Percentiles rank a stretch among this genome's conserved stretches.
These are phyloP conservation scores for Penicillium cosmopolitanum DNA, from an alignment of 495 filamentous ascomycete genomes.

Conservation along the genomic window DNA sequence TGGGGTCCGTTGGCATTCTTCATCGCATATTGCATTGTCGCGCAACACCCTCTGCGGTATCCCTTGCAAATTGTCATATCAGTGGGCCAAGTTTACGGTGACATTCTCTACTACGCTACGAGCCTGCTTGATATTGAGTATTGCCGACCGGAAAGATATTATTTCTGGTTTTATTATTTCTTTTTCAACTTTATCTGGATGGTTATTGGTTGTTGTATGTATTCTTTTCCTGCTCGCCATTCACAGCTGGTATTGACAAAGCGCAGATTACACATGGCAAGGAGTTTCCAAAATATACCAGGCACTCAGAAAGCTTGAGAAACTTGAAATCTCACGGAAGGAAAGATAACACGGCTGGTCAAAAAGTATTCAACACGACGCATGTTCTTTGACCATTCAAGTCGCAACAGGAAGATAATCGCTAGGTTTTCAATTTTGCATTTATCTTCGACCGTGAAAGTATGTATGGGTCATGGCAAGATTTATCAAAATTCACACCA, in stretches of 20 bases:
- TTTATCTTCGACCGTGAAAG: too few species aligned
- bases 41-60: constrained; percentile 60
- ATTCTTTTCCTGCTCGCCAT: not conserved
- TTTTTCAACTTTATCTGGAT: constrained; percentile 8
- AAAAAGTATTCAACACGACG: too few species aligned
- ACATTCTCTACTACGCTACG: constrained; percentile 78
- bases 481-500: too few species aligned
- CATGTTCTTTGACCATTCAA: too few species aligned
- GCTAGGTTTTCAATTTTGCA: too few species aligned
- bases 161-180: constrained; percentile 6
- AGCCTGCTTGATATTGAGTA: constrained; percentile 65
- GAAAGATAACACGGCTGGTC: not conserved
- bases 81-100: constrained; percentile 79
- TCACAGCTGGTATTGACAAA: not conserved
- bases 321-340: not conserved
- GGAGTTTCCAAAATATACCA: not conserved
- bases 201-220: constrained; percentile 2
- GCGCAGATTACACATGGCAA: not conserved
- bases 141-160: constrained; percentile 63
- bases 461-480: too few species aligned
- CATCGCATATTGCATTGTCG: constrained; percentile 66
- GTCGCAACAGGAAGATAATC: too few species aligned
- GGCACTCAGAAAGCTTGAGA: not conserved
- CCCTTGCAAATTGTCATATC: constrained; percentile 69
- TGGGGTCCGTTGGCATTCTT: constrained; percentile 66